phyloP scores from a whole-genome alignment of 345 rosid genomes.

The Lagerstroemia speciosa region DNA sequence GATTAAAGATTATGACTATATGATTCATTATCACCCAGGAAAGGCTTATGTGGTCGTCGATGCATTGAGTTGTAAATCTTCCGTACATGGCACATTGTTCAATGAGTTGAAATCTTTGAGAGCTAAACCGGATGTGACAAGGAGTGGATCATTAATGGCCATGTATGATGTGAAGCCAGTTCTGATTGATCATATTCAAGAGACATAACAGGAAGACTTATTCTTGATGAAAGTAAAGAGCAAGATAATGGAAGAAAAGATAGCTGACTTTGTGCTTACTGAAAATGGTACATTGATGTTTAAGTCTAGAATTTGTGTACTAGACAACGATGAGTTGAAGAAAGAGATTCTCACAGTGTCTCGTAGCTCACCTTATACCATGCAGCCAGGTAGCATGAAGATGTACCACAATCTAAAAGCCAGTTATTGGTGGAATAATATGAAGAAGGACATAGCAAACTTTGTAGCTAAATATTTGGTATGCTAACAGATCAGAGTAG shows the following conservation, averaged over 20 bases:
- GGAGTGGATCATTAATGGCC: too few relatives aligned
- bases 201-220: too few relatives aligned
- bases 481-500: neutral
- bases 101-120: too few relatives aligned
- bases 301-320: neutral
- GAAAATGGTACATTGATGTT: neutral
- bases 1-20: neutral
- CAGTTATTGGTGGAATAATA: neutral
- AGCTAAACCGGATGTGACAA: too few relatives aligned
- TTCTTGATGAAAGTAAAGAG: neutral
- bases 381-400: neutral
- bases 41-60: neutral
- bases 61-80: neutral
- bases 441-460: neutral
- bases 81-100: neutral
- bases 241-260: neutral
- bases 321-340: neutral
- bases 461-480: neutral
- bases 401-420: neutral
- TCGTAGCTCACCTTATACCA: neutral
- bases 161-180: too few relatives aligned
- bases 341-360: too few relatives aligned
- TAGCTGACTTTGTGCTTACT: neutral
- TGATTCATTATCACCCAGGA: neutral
- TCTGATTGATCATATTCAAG: too few relatives aligned